Conservation (phyloP, 495 filamentous ascomycete genomes). For the Neurospora sp. region DNA sequence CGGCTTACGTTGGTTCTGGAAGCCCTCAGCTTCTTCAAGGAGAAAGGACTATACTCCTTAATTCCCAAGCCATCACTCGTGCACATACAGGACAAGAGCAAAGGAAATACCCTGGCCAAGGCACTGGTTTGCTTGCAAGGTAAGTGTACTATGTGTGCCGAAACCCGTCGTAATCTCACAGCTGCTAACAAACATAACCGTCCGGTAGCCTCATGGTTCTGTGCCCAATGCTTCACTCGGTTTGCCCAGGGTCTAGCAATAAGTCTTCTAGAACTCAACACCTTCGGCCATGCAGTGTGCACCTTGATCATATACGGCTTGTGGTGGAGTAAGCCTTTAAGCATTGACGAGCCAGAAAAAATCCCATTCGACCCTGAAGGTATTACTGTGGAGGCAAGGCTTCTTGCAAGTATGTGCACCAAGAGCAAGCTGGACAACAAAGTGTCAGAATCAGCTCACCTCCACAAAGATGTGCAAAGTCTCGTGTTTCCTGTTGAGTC, state of each 20-base stretch:
- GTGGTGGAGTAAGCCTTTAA: neutral
- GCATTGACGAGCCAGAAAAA: neutral
- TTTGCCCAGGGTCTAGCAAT: neutral
- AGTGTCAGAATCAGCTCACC: neutral
- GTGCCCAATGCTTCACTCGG: neutral
- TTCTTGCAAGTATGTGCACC: neutral
- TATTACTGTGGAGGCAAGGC: neutral
- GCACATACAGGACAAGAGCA: neutral
- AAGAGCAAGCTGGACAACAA: neutral
- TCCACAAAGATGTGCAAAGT: neutral
- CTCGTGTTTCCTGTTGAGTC: neutral
- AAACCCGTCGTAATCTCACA: too few relatives aligned
- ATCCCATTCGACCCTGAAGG: neutral
- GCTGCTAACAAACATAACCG: neutral
- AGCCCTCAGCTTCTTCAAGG: neutral
- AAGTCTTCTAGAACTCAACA: neutral
- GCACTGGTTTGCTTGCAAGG: neutral
- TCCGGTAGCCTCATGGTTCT: neutral
- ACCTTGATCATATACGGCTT: neutral
- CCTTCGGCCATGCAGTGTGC: neutral
- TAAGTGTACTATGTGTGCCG: neutral
- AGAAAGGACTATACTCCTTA: neutral
- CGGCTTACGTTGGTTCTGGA: neutral
- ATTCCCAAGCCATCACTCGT: neutral
- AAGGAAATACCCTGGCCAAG: neutral